Base-by-base conservation (phyloP, 2,329 filamentous ascomycete species). In the Fusarium setosum region DNA sequence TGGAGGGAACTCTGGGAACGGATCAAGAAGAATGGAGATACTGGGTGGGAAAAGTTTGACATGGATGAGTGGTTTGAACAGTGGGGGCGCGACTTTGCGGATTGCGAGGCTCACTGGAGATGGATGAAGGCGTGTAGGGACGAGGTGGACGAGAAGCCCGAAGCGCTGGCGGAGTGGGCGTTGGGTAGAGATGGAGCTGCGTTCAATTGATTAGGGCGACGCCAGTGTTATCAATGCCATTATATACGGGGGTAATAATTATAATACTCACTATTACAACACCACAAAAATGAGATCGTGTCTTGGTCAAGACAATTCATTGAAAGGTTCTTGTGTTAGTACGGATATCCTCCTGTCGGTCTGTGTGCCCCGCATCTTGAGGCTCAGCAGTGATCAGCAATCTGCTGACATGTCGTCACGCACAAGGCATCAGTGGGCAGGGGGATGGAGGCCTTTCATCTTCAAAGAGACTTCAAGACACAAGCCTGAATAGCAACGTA, bases 141-240 rank as follows among this genome's bases (percentile, higher is more conserved):
- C 0, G 64, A 62, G 49, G 17, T 65, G 13, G 32, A 53, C 15
- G 20, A 59, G 35, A 56, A 49, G 15, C 50, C 58, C 3, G 61
- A 53, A 5, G 13, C 29, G 12, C 12, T 67, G n/a, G 52, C 23
- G 13, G 55, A 65, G 2, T 67, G 64, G 64, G 58, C 64, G 7
- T 37, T 67, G 17, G 29, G 11, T 1, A 52, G 52, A 32, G 44
- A 59, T 15, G 56, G 56, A n/a, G 48, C 48, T 21, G 17, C 29
- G 3, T 58, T 61, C 20, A 49, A 15, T 21, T 54, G 13, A 59
- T 11, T 26, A 13, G 35, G 6, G 35, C 12, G 15, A 3, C 9
- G 15, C 3, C n/a, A 15, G 12, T 41, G 11, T n/a, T n/a, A 13
- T 15, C 7, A 12, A 13, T 18, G 21, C 20, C 18, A 11, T 32